Base-by-base conservation (phyloP, 345 rosid species). In the Mallotus nudiflorus region DNA sequence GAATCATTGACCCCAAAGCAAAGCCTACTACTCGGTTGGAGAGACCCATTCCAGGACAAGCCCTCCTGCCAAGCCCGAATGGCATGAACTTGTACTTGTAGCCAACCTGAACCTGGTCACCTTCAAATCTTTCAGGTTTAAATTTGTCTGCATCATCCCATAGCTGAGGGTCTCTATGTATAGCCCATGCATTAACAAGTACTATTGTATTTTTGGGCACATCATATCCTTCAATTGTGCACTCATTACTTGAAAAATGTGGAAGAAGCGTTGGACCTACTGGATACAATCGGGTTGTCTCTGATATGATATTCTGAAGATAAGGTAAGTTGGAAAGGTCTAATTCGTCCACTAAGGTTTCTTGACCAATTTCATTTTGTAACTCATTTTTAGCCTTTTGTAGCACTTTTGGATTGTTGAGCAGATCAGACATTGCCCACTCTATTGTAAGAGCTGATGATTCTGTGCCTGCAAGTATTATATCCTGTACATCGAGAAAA, bases 111-210 rank as follows among this genome's bases (percentile, higher is more conserved):
- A 64, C 24, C 24, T 35, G 31, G 42, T 12, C 46, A 20, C 12
- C 24, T 64, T 53, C 48, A 20, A 50, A 51, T 40, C 70, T 22
- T 20, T 66, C 70, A 52, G 70, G 60, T 60, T 66, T 66, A 14
- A 66, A 66, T 50, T 24, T 31, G 12, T 6, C 27, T 20, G 70
- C 59, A 33, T 66, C 70, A 6, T 51, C 33, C 70, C 70, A 51
- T 7, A 66, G 44, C 20, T 52, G 18, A 8, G 71, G 71, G 31
- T 66, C 66, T 31, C 66, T 67, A 0, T 73, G 77, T 33, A 73
- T 66, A 28, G 77, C 66, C 71, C 71, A 73, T 33, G 66, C 71
- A 49, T 73, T 66, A 20, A 73, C 59, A 11, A 66, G 20, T 19
- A 73, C 7, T 14, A 73, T 50, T 5, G 77, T 42, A 55, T 48